Conservation (phyloP, 1,139 yeast species). For the Suhomyces ambrosiae region DNA sequence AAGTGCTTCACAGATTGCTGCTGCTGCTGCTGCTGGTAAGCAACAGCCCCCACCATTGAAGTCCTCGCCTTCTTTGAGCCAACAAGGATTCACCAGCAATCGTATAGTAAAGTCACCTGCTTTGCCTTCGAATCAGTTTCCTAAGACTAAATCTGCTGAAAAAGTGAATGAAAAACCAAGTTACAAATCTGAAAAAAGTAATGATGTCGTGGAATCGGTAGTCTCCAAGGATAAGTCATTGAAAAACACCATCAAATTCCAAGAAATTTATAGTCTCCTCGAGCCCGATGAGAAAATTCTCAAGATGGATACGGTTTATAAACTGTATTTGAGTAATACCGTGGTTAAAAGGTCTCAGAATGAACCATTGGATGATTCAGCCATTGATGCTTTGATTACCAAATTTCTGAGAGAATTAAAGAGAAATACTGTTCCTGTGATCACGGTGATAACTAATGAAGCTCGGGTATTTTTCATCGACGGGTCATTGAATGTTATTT, state of each 20-base stretch:
- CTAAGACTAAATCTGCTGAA: constrained; percentile 3
- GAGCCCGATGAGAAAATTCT: constrained; percentile 42
- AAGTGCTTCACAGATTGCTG: constrained; percentile 18
- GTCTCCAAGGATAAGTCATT: not conserved
- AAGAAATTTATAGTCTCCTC: constrained; percentile 39
- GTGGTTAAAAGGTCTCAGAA: constrained; percentile 23
- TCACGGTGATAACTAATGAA: constrained; percentile 51
- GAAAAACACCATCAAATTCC: constrained; percentile 27
- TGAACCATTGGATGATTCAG: constrained; percentile 36
- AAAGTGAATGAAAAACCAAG: constrained; percentile 1
- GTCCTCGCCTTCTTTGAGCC: constrained; percentile 7
- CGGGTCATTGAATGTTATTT: constrained; percentile 38
- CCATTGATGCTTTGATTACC: constrained; percentile 45
- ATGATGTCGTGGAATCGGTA: not conserved
- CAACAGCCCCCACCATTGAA: constrained; percentile 9
- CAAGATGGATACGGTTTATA: constrained; percentile 43
- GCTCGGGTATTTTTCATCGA: constrained; percentile 50
- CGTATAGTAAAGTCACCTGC: constrained; percentile 17
- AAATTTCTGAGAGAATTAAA: constrained; percentile 38
- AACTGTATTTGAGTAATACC: constrained; percentile 38
- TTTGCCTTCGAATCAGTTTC: constrained; percentile 8
- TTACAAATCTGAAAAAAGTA: no score
- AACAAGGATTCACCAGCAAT: constrained; percentile 5
- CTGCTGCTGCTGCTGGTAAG: constrained; percentile 19
- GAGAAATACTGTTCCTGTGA: constrained; percentile 38